phyloP scores from a whole-genome alignment of 176 grass and related monocot species.

The Phragmites australis region DNA sequence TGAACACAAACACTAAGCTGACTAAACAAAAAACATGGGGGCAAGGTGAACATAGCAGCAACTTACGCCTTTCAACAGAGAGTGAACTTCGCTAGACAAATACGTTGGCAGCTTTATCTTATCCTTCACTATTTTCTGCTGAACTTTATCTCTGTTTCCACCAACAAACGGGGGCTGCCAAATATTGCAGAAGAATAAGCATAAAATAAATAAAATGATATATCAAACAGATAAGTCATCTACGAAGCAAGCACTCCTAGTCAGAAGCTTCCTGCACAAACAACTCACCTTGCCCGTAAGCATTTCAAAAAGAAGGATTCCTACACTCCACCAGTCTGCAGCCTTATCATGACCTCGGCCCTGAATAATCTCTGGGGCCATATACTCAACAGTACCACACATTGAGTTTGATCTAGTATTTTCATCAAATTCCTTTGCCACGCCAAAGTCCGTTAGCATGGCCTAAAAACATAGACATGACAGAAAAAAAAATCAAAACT shows the following conservation, averaged over 20 bases:
- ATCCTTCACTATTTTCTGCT: slow-evolving; percentile 93
- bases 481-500: neutral
- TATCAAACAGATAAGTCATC: neutral
- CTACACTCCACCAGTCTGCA: slow-evolving; percentile 99
- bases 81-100: slow-evolving; percentile 90
- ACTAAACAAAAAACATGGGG: neutral
- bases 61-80: slow-evolving; percentile 92
- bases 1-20: neutral
- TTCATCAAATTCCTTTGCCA: slow-evolving; percentile 98
- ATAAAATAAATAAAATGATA: slow-evolving; percentile 3
- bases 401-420: slow-evolving; percentile 96
- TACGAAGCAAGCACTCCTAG: neutral
- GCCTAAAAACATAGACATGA: slow-evolving; percentile 43
- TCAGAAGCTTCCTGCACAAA: slow-evolving; percentile 8
- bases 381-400: slow-evolving; percentile 93
- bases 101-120: slow-evolving; percentile 83
- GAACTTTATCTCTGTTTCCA: slow-evolving; percentile 82
- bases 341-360: slow-evolving; percentile 94
- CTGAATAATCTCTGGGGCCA: slow-evolving; percentile 96
- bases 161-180: slow-evolving; percentile 86
- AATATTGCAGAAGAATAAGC: slow-evolving; percentile 23
- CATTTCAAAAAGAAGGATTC: slow-evolving; percentile 98
- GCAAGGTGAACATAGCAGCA: slow-evolving; percentile 24
- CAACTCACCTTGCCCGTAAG: slow-evolving; percentile 86
- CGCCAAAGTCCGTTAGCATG: slow-evolving; percentile 95